Base-by-base conservation (phyloP, 495 filamentous ascomycete species). In the Hypomontagnella monticulosa region DNA sequence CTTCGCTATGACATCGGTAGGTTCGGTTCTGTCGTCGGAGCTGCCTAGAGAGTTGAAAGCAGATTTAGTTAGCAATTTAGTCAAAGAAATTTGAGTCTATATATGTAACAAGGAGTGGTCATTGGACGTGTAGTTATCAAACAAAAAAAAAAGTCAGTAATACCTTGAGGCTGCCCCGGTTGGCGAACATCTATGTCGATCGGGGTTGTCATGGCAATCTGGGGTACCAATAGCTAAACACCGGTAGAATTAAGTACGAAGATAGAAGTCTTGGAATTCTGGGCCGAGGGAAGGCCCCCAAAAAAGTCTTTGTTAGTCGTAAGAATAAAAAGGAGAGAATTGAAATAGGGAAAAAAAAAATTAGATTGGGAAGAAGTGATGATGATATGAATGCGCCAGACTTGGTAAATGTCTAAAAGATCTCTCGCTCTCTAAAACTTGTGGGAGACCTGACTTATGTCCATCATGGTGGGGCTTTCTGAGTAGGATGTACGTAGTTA, bases 161-260 rank as follows among this genome's bases (percentile, higher is more conserved):
- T 63, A 68, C 66, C 66, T 69, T 64, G 66, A 55, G 60, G 59
- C 66, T 51, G 60, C 53, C 64, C 66, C 60, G 48, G 60, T 40
- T 19, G 30, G 38, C 32, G 36, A 30, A 57, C 44, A 30, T 57
- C 60, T 47, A 40, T 49, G 48, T 57, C 66, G 60, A 52, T 69
- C 58, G 66, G 55, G 60, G 60, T 69, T 69, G 66, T 63, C 66
- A 69, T 69, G 66, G 66, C 66, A 69, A 64, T 63, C 6, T 43
- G 2, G 49, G 18, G 43, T 56, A 56, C 48, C 55, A 27, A 40
- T 42, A 36, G 49, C 43, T 40, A 44, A 34, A 52, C 57, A 58
- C 44, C 7, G 30, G 48, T 56, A 54, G 20, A 54, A 53, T 54
- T 48, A 40, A 58, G 51, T 51, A 38, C 18, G 30, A 60, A 34